Conservation (phyloP, 2,329 filamentous ascomycete species). For the Nemania sp. region DNA sequence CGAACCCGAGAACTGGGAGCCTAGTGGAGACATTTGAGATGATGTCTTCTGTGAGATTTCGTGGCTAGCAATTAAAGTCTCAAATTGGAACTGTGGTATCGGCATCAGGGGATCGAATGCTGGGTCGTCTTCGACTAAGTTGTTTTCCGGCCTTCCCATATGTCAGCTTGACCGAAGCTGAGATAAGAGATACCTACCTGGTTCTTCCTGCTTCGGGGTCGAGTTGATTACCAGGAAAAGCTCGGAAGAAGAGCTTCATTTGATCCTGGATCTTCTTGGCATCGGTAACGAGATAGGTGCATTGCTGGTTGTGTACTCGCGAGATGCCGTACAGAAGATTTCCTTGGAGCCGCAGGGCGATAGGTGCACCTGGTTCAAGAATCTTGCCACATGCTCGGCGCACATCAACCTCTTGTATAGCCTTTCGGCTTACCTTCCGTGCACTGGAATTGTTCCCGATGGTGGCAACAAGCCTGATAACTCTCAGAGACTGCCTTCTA, state of each 20-base stretch:
- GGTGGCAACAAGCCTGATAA: conserved; percentile 82
- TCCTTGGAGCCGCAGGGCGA: conserved; percentile 87
- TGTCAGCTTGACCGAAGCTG: conserved; percentile 9
- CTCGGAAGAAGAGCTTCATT: conserved; percentile 69
- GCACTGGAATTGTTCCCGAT: conserved; percentile 72
- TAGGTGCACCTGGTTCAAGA: conserved; percentile 75
- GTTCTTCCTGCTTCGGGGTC: conserved; percentile 73
- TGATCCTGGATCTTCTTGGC: conserved; percentile 73
- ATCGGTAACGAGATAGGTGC: conserved; percentile 80
- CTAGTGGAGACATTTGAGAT: conserved; percentile 35
- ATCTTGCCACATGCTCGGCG: conserved; percentile 88
- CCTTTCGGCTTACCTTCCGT: conserved; percentile 78
- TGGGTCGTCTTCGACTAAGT: conserved; percentile 81
- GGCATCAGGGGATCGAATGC: conserved; percentile 71
- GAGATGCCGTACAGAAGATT: conserved; percentile 86
- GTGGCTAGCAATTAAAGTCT: conserved; percentile 43
- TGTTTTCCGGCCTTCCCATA: conserved; percentile 66
- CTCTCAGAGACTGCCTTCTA: not conserved
- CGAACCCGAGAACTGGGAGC: conserved; percentile 26
- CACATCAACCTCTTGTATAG: conserved; percentile 86
- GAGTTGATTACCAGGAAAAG: conserved; percentile 60
- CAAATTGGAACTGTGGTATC: conserved; percentile 62
- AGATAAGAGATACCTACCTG: conserved; percentile 55
- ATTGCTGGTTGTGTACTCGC: conserved; percentile 85
- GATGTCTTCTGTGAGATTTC: conserved; percentile 36